Evolutionary conservation across 257 asterid genomes (phyloP).

Genomic region (Solanum piurae): DNA sequence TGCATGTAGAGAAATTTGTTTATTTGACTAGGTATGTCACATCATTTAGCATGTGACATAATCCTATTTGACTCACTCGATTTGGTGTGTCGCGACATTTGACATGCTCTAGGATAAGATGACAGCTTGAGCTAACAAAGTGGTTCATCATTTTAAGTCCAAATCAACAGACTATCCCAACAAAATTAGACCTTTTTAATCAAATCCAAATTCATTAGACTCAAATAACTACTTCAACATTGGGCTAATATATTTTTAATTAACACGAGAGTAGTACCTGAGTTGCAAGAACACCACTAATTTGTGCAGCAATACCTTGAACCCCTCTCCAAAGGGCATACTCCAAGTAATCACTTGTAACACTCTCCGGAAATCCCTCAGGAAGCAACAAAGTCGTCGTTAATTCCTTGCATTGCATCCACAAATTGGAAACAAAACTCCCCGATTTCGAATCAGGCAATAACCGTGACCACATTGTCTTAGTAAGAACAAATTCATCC

Average conservation of each 20-base stretch:
- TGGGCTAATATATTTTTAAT: not conserved
- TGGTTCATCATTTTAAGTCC: not conserved
- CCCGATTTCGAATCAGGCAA: slow-evolving; percentile 12
- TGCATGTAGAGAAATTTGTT: not conserved
- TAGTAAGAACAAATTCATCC: slow-evolving; percentile 57
- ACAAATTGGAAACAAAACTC: slow-evolving; percentile 27
- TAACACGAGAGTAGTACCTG: slow-evolving; percentile 39
- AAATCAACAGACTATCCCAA: not conserved
- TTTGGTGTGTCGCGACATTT: not conserved
- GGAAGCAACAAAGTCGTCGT: slow-evolving; percentile 55
- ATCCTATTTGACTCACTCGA: not conserved
- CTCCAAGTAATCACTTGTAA: slow-evolving; percentile 84
- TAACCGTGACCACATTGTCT: slow-evolving; percentile 32
- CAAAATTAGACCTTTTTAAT: not conserved
- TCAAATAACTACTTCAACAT: not conserved
- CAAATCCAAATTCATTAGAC: not conserved
- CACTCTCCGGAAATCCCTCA: slow-evolving; percentile 89
- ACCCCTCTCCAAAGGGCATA: slow-evolving; percentile 98
- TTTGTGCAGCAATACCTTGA: slow-evolving; percentile 93
- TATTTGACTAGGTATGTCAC: too few species aligned
- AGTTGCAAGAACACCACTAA: slow-evolving; percentile 92
- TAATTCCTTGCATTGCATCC: slow-evolving; percentile 59
- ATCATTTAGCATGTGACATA: not conserved
- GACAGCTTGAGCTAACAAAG: not conserved
- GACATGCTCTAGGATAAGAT: not conserved